Conservation (phyloP, 139 green algal species). For the Edaphochlamys debaryana region DNA sequence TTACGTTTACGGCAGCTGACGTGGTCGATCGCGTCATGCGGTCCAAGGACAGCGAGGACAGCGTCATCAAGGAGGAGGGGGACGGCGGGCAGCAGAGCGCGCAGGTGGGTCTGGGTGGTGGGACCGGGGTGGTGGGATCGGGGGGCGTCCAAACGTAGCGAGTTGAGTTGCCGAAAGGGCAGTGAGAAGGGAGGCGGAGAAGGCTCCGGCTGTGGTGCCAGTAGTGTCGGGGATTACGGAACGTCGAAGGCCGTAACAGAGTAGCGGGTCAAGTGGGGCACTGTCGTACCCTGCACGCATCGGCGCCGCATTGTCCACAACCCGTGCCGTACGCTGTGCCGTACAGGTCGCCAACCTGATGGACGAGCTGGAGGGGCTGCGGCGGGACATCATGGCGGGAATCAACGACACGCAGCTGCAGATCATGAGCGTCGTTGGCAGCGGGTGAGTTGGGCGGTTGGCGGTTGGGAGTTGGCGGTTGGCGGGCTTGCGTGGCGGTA, state of each 20-base stretch:
- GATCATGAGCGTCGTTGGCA: slow-evolving; percentile 32
- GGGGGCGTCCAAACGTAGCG: too few relatives aligned
- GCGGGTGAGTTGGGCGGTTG: neutral
- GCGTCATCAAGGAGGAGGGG: neutral
- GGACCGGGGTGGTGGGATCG: too few relatives aligned
- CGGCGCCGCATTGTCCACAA: too few relatives aligned
- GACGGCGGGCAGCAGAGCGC: too few relatives aligned
- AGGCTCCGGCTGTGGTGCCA: too few relatives aligned
- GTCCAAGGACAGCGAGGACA: slow-evolving; percentile 28
- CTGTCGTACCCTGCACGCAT: too few relatives aligned
- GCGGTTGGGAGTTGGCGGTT: neutral
- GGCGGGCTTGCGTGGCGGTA: neutral
- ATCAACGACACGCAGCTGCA: slow-evolving; percentile 38
- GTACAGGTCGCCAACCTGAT: slow-evolving; percentile 14
- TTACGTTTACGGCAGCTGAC: neutral
- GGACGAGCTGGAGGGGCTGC: slow-evolving; percentile 39
- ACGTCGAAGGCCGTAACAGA: too few relatives aligned
- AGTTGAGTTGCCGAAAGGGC: too few relatives aligned
- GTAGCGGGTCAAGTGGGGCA: too few relatives aligned
- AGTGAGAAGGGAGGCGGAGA: too few relatives aligned
- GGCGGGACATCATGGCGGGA: slow-evolving; percentile 29
- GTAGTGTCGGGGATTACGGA: too few relatives aligned
- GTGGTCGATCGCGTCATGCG: slow-evolving; percentile 4
- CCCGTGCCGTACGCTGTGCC: too few relatives aligned
- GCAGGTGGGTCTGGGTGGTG: neutral